phyloP scores from a whole-genome alignment of 805 yeast species.

The Soucietia sequanensis region DNA sequence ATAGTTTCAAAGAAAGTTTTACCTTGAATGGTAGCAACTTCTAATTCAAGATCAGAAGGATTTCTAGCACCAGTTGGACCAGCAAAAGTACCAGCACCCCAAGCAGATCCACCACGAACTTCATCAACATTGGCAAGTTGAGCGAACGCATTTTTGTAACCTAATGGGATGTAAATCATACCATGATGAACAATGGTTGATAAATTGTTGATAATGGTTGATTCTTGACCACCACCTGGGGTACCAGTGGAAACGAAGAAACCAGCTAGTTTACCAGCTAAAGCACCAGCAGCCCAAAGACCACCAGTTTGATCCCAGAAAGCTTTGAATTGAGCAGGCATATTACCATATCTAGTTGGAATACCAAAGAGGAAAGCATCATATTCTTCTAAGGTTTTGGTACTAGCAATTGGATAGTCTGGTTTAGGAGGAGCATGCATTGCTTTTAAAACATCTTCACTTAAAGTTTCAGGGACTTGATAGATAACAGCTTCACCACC shows the following conservation, averaged over 20 bases:
- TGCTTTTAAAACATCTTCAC: conserved; percentile 51
- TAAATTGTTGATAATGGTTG: conserved; percentile 61
- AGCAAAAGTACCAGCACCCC: conserved; percentile 84
- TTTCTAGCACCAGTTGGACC: conserved; percentile 75
- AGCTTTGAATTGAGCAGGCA: conserved; percentile 74
- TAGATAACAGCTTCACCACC: conserved; percentile 69
- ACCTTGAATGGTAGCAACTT: conserved; percentile 68
- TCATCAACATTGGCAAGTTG: conserved; percentile 56
- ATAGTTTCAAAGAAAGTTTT: conserved; percentile 44
- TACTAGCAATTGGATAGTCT: conserved; percentile 58
- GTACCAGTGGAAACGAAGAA: conserved; percentile 73
- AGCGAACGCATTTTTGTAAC: conserved; percentile 58
- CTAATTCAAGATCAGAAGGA: conserved; percentile 62
- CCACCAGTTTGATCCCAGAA: conserved; percentile 81
- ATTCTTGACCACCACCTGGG: conserved; percentile 82
- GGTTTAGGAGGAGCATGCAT: conserved; percentile 60
- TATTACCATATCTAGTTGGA: conserved; percentile 82
- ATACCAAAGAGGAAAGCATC: conserved; percentile 85
- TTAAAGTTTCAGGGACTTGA: conserved; percentile 75
- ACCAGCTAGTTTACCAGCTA: conserved; percentile 73
- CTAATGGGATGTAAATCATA: conserved; percentile 75
- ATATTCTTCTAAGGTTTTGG: conserved; percentile 56
- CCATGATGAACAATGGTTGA: conserved; percentile 78
- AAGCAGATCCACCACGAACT: conserved; percentile 77
- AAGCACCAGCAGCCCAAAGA: conserved; percentile 72